Percentiles rank a stretch among this genome's conserved stretches.
Evolutionary conservation across 805 yeast genomes (phyloP).

Genomic region (Isabelozyma heimii): DNA sequence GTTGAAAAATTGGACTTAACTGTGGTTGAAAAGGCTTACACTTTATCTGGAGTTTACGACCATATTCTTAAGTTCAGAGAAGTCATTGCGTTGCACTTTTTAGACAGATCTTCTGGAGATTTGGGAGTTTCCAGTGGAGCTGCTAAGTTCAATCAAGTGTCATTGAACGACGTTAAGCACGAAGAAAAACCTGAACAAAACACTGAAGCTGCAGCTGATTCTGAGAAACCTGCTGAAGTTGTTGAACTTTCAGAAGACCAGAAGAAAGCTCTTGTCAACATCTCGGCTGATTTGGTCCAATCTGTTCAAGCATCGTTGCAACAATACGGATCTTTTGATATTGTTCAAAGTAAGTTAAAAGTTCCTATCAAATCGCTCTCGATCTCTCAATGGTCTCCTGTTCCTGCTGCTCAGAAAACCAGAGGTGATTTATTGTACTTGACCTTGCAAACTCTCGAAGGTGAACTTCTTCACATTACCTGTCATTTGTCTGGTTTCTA

Average conservation of each 20-base stretch:
- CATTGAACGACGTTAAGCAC: conserved; percentile 29
- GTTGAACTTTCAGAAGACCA: conserved; percentile 26
- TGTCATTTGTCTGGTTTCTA: conserved; percentile 78
- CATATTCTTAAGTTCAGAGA: conserved; percentile 68
- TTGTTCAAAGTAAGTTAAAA: conserved; percentile 23
- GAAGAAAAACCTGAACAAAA: conserved; percentile 10
- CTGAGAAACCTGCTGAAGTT: conserved; percentile 5
- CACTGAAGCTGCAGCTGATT: conserved; percentile 8
- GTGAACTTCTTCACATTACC: conserved; percentile 75
- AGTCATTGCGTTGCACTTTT: conserved; percentile 48
- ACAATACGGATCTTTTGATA: conserved; percentile 26
- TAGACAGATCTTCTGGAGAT: conserved; percentile 42
- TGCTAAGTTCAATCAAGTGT: conserved; percentile 43
- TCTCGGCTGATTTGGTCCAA: conserved; percentile 10
- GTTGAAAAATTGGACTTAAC: conserved; percentile 35
- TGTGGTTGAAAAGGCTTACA: conserved; percentile 57
- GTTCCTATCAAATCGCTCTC: conserved; percentile 56
- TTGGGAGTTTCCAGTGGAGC: conserved; percentile 48
- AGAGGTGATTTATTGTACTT: conserved; percentile 83
- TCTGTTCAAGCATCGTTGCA: conserved; percentile 6
- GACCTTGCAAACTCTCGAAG: conserved; percentile 73
- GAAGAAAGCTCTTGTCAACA: conserved; percentile 13
- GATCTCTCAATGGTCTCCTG: conserved; percentile 85
- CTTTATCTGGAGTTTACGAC: conserved; percentile 54
- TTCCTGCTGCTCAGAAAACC: conserved; percentile 56